phyloP scores from a whole-genome alignment of 148 eudicot species.

The Talinum fruticosum region DNA sequence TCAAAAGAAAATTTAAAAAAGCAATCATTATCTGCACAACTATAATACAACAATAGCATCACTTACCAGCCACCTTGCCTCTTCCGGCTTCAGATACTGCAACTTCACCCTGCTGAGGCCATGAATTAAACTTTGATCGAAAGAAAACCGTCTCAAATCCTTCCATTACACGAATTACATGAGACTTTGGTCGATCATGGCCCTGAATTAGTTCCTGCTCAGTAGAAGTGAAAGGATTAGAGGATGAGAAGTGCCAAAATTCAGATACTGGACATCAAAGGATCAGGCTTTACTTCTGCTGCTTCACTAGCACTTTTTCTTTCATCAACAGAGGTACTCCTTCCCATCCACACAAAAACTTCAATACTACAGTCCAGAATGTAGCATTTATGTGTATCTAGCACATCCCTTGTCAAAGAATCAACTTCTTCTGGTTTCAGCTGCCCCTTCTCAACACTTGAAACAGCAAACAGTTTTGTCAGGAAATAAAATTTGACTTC shows the following conservation, averaged over 20 bases:
- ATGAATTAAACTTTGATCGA: constrained; percentile 43
- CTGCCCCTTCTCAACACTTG: constrained; percentile 1
- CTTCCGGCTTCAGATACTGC: constrained; percentile 51
- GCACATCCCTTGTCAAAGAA: constrained; percentile 35
- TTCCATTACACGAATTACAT: constrained; percentile 45
- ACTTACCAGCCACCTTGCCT: constrained; percentile 67
- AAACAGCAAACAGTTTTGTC: constrained; percentile 30
- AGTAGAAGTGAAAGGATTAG: not conserved
- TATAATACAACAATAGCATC: not conserved
- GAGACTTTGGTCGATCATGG: constrained; percentile 3
- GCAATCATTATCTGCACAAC: not conserved
- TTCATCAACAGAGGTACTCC: constrained; percentile 51
- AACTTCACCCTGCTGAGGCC: constrained; percentile 53
- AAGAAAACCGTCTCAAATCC: constrained; percentile 51
- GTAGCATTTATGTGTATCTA: constrained; percentile 58
- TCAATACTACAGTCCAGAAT: constrained; percentile 63
- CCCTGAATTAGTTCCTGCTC: not conserved
- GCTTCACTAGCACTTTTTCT: constrained; percentile 52
- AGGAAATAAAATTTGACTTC: not conserved
- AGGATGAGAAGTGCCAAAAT: not conserved
- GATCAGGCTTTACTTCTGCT: constrained; percentile 47
- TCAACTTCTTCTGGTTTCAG: not conserved
- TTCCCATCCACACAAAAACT: constrained; percentile 77
- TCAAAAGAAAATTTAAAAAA: not conserved
- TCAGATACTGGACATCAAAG: constrained; percentile 1